phyloP scores from a whole-genome alignment of 306 rosid species.

The Castanea mollissima region DNA sequence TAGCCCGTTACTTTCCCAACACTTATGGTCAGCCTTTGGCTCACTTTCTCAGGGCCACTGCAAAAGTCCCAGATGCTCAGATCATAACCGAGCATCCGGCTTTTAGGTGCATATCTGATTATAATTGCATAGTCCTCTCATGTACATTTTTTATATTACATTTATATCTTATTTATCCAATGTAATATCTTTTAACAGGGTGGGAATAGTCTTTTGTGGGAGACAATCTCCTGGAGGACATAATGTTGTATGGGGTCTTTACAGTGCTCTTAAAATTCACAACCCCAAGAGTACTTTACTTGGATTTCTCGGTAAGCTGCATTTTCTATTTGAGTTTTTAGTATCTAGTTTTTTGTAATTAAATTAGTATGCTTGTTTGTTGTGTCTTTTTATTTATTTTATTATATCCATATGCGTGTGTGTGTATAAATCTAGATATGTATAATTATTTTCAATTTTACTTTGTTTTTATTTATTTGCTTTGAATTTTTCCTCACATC shows the following conservation, averaged over 20 bases:
- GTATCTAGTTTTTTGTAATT: background rate
- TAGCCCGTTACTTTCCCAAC: slow-evolving; percentile 64
- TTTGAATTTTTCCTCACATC: background rate
- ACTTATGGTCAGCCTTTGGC: slow-evolving; percentile 91
- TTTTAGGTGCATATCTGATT: slow-evolving; percentile 42
- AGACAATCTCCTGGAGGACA: slow-evolving; percentile 99
- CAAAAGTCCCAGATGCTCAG: slow-evolving; percentile 91
- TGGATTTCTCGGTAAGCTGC: slow-evolving; percentile 79
- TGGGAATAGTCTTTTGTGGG: slow-evolving; percentile 91
- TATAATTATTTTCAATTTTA: background rate
- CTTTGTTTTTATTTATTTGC: background rate
- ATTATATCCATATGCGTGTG: background rate
- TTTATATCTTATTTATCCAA: slow-evolving; percentile 16
- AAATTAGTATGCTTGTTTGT: background rate
- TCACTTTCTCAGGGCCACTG: slow-evolving; percentile 94
- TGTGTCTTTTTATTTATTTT: background rate
- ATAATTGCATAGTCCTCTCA: background rate
- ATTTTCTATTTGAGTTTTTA: background rate
- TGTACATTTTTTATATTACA: background rate
- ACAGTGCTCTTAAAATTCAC: slow-evolving; percentile 73
- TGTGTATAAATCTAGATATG: background rate
- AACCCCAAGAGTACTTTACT: slow-evolving; percentile 68
- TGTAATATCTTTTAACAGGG: slow-evolving; percentile 41
- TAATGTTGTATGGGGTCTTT: slow-evolving; percentile 95
- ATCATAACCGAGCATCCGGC: slow-evolving; percentile 81